These are phyloP conservation scores for Forsythia suspensa DNA, from an alignment of 257 asterid species.

Conservation along the genomic window DNA sequence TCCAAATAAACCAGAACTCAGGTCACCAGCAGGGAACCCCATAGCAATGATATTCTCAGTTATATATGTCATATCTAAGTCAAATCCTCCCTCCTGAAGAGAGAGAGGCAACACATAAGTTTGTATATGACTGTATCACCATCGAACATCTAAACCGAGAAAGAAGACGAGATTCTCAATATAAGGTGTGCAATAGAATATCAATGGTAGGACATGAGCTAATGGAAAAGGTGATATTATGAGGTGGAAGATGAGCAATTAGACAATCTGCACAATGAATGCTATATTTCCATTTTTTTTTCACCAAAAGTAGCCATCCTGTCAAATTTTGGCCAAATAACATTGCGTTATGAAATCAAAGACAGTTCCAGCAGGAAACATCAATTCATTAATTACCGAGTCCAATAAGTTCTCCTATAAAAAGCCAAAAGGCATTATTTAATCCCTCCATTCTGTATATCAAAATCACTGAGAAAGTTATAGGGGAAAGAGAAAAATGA, in stretches of 20 bases:
- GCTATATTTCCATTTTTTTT: neutral
- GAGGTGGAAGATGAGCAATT: slow-evolving; percentile 5
- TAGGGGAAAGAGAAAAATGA: neutral
- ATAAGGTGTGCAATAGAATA: slow-evolving; percentile 10
- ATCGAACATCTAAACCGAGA: slow-evolving; percentile 13
- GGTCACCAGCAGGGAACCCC: slow-evolving; percentile 99
- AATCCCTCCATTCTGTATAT: neutral
- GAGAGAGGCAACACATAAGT: slow-evolving; percentile 15
- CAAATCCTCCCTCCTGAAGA: slow-evolving; percentile 89
- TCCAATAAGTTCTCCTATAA: neutral
- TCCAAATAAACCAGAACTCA: slow-evolving; percentile 95
- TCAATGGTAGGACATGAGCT: neutral
- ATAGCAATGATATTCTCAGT: slow-evolving; percentile 93
- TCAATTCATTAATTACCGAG: neutral
- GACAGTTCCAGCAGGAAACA: neutral
- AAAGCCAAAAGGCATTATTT: neutral
- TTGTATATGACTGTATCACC: slow-evolving; percentile 10
- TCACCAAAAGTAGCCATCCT: neutral
- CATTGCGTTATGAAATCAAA: neutral
- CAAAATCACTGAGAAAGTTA: neutral
- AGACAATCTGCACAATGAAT: neutral
- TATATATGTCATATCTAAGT: slow-evolving; percentile 97
- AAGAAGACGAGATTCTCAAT: slow-evolving; percentile 8
- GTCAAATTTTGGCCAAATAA: neutral
- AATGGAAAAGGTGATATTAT: neutral